Base-by-base conservation (phyloP, 2,329 filamentous ascomycete species). In the Neoascochyta sp. region DNA sequence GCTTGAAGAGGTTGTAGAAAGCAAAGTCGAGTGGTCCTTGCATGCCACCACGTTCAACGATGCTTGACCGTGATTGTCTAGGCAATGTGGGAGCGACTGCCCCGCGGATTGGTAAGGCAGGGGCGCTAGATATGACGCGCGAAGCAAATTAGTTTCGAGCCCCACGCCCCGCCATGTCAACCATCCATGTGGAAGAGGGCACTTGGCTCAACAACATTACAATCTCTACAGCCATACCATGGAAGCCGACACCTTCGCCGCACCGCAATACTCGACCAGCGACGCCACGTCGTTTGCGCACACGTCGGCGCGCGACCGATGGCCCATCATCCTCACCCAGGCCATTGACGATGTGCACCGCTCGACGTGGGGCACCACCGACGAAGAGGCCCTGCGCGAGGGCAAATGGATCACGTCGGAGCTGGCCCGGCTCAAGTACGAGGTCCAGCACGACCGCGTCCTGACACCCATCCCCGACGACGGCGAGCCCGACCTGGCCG, bases 311-410 rank as follows among this genome's bases (percentile, higher is more conserved):
- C 76, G 83, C 54, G 82, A 88, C 47, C 76, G 92, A 62, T 98
- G 90, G 92, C 92, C 92, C 10, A 74, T 95, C 34, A 98, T 98
- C 57, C 68, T 98, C 50, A 96, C 92, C 10, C 80, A 88, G 59
- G 86, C 83, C 33, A 92, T 98, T 54, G 90, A 98, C 60, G 90
- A 96, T 62, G 74, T 94, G n/a, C 88, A 94, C 67, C 84, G 85
- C 29, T 74, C 84, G 6, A 75, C 83, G 4, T 69, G 71, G 18
- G 66, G 70, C 35, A 69, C 71, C 29, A 70, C 75, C 19, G 78
- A 86, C 29, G 64, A 79, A 7, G 73, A 78, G 36, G 83, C 83
- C 56, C 65, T 73, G 18, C 75, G 76, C 14, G 92, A 96, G 63
- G 92, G 92, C 52, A 95, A 95, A 70, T 72, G 70, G 50, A 88